Conservation (phyloP, 192 early-diverging fungal genomes). For the Podila epicladia region DNA sequence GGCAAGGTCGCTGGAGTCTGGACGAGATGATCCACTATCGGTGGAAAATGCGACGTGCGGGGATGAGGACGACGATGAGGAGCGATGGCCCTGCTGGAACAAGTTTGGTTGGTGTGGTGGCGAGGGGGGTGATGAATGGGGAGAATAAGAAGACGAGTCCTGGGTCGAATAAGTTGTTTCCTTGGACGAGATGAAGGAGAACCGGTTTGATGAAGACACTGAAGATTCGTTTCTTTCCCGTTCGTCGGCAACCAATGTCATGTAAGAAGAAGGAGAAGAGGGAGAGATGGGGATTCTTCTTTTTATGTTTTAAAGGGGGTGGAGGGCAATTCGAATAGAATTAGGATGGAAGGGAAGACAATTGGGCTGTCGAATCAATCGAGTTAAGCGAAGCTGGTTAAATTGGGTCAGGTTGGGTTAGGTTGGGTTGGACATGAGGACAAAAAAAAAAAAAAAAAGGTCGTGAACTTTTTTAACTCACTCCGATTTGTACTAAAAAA, state of each 20-base stretch:
- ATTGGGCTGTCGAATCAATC: too few species aligned
- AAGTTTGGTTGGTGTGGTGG: neutral
- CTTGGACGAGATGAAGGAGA: slow-evolving; percentile 1
- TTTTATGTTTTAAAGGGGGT: neutral
- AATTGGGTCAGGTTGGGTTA: too few species aligned
- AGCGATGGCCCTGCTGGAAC: neutral
- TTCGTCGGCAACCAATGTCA: neutral
- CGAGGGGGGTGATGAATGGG: slow-evolving; percentile 10
- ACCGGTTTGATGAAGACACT: neutral
- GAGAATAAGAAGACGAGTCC: neutral
- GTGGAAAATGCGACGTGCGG: neutral
- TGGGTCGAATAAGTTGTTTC: neutral
- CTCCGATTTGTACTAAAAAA: too few species aligned
- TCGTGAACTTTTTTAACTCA: too few species aligned
- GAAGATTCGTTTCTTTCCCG: slow-evolving; percentile 3
- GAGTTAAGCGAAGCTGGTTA: too few species aligned
- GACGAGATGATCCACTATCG: neutral
- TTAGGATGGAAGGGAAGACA: too few species aligned
- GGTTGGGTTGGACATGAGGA: too few species aligned
- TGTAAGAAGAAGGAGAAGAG: neutral
- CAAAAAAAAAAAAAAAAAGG: too few species aligned
- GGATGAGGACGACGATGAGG: slow-evolving; percentile 1
- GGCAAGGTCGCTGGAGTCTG: neutral
- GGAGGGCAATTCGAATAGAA: too few species aligned
- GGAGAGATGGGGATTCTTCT: neutral